phyloP scores from a whole-genome alignment of 2,329 filamentous ascomycete genomes.

The Fusarium ambrosium region DNA sequence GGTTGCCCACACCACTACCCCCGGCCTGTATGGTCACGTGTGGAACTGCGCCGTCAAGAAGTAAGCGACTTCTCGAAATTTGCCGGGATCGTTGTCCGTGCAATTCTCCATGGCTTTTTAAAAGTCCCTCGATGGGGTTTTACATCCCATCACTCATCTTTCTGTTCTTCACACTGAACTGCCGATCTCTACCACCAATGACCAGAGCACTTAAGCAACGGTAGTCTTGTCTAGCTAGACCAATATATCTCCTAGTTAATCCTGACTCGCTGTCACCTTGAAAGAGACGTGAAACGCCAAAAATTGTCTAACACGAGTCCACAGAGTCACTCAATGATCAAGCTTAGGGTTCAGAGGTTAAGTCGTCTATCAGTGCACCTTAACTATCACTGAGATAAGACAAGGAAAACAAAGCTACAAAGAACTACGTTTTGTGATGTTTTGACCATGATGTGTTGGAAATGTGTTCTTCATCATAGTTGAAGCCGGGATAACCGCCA shows the following conservation, averaged over 20 bases:
- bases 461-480: too few species aligned
- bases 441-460: too few species aligned
- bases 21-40: not conserved
- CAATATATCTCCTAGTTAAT: not conserved
- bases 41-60: conserved; percentile 11
- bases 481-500: too few species aligned
- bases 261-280: not conserved
- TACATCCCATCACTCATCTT: not conserved
- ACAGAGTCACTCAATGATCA: too few species aligned
- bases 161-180: not conserved
- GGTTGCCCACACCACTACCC: not conserved
- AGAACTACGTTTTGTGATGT: too few species aligned
- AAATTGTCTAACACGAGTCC: too few species aligned
- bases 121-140: not conserved
- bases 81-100: not conserved
- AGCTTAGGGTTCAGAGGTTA: too few species aligned
- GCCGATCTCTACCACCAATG: not conserved
- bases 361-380: too few species aligned
- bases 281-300: not conserved
- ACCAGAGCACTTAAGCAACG: not conserved
- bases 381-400: too few species aligned
- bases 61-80: not conserved
- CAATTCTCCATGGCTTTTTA: not conserved
- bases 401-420: too few species aligned
- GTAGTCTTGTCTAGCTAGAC: conserved; percentile 1